These are phyloP conservation scores for Graphium sp. DNA, from an alignment of 2,329 filamentous ascomycete genomes.

Conservation along the genomic window DNA sequence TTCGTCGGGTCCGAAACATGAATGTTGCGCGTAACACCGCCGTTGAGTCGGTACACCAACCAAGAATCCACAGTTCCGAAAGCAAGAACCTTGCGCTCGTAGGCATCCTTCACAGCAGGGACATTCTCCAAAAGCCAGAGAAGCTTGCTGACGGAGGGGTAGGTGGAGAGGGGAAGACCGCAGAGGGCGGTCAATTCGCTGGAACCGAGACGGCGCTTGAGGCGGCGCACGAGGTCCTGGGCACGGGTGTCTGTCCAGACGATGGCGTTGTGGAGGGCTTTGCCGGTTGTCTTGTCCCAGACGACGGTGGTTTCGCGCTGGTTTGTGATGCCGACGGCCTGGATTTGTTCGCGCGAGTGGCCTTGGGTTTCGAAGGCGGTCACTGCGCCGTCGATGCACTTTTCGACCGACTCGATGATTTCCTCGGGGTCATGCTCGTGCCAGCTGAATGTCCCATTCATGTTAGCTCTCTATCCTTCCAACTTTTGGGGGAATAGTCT, in stretches of 20 bases:
- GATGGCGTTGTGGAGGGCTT: slow-evolving; percentile 70
- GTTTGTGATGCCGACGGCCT: slow-evolving; percentile 72
- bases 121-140: slow-evolving; percentile 66
- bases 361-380: slow-evolving; percentile 56
- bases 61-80: slow-evolving; percentile 85
- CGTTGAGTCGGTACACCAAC: slow-evolving; percentile 75
- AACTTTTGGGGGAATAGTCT: too few species aligned
- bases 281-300: slow-evolving; percentile 68
- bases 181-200: slow-evolving; percentile 55
- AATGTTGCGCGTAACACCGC: slow-evolving; percentile 43
- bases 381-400: slow-evolving; percentile 64
- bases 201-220: slow-evolving; percentile 50
- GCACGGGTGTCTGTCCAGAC: slow-evolving; percentile 86
- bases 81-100: slow-evolving; percentile 57
- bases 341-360: slow-evolving; percentile 50
- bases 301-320: slow-evolving; percentile 79
- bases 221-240: slow-evolving; percentile 51
- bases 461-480: too few species aligned
- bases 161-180: slow-evolving; percentile 74
- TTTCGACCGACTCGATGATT: slow-evolving; percentile 57
- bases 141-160: slow-evolving; percentile 75
- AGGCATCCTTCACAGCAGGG: slow-evolving; percentile 51
- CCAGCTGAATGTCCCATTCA: too few species aligned
- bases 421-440: slow-evolving; percentile 77
- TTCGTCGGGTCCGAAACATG: slow-evolving; percentile 80